Base-by-base conservation (phyloP, 352 stramenopile species). In the Plasmopara muralis region DNA sequence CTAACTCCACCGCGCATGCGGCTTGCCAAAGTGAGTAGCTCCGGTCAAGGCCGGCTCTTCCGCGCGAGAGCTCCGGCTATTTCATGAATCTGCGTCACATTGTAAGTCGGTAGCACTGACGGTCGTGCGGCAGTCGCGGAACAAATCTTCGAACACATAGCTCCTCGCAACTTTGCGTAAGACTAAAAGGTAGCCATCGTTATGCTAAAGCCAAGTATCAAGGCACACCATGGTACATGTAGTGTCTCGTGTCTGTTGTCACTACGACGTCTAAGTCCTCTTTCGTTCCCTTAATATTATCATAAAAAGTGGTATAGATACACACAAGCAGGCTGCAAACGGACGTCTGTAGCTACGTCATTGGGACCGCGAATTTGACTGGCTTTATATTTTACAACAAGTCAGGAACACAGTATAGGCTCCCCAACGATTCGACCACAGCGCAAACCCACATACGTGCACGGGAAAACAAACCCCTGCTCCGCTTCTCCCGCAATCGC, bases 131-230 rank as follows among this genome's bases (percentile, higher is more conserved):
- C 52, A 53, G 49, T 54, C 48, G 29, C 35, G 20, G 20, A 34
- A 25, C 20, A 48, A 31, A 28, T 52, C 30, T 33, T 9, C 31
- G 30, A 9, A 18, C 31, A 18, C 20, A 2, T 4, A n/a, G 18
- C 29, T 53, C 47, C 14, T 38, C 14, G 37, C 35, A 45, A 37
- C 45, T 53, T 37, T 43, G 34, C 46, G 16, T n/a, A 37, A 52
- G 47, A 53, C 6, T 12, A 45, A n/a, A 37, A 45, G 52, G 58
- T 48, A 66, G 47, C 47, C 58, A 66, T 62, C 53, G 47, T 41
- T 46, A 47, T n/a, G 47, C 46, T 57, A 25, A 35, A 25, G 20
- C 20, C 20, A 25, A 25, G 20, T 25, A 25, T 25, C 3, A 25
- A 25, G 20, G 20, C 20, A 25, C 20, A 25, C 20, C 20, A 25